Evolutionary conservation across 2,329 filamentous ascomycete species (phyloP).

Genomic region (Penicillium sp.): DNA sequence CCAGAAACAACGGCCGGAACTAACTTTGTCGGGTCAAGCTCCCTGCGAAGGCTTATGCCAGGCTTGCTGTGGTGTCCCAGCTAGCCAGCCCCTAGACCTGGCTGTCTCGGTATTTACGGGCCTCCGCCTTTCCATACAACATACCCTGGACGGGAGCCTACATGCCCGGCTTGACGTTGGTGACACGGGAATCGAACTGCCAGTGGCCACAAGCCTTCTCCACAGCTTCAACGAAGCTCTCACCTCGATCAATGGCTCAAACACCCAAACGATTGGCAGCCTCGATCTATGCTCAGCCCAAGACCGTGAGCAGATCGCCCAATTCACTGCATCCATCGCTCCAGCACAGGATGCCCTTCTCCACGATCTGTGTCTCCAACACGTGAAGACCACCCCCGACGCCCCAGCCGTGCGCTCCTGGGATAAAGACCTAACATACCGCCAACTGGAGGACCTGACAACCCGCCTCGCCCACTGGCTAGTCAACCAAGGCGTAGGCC

Average conservation of each 20-base stretch:
- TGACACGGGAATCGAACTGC: constrained; percentile 3
- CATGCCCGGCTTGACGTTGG: constrained; percentile 9
- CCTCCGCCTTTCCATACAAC: constrained; percentile 7
- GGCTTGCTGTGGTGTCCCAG: constrained; percentile 3
- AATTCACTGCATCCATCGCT: constrained; percentile 11
- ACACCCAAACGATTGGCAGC: constrained; percentile 6
- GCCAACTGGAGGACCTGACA: constrained; percentile 10
- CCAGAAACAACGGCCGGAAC: constrained; percentile 1
- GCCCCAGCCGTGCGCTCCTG: constrained; percentile 20
- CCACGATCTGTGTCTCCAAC: constrained; percentile 18
- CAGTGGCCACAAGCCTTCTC: constrained; percentile 14
- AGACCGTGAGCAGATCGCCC: constrained; percentile 9
- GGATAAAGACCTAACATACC: constrained; percentile 21
- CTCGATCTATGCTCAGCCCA: constrained; percentile 16
- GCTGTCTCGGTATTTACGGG: background rate
- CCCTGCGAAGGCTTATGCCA: constrained; percentile 1
- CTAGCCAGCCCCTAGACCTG: background rate
- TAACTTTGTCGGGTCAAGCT: background rate
- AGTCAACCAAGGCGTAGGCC: constrained; percentile 14
- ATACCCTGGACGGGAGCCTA: constrained; percentile 8
- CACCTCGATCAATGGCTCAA: constrained; percentile 2
- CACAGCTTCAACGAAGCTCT: constrained; percentile 14
- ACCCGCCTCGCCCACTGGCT: constrained; percentile 18
- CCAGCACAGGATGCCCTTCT: constrained; percentile 11
- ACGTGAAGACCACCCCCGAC: constrained; percentile 12